Base-by-base conservation (phyloP, 441 rosid species). In the Bruguiera hainesii region DNA sequence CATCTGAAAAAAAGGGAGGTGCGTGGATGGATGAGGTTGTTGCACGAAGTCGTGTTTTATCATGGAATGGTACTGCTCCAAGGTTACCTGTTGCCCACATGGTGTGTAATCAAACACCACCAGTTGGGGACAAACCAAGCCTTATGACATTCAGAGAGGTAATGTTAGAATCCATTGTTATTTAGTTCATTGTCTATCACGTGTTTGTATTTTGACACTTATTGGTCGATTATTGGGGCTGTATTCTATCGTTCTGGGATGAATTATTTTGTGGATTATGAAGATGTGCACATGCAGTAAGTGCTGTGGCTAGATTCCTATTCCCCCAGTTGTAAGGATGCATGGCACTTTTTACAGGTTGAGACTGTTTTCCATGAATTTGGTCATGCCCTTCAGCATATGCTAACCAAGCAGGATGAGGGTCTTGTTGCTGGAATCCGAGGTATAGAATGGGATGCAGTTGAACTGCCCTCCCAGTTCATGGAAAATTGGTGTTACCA, bases 401-500 rank as follows among this genome's bases (percentile, higher is more conserved):
- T 90, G 98, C 89, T 90, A 69, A 93, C 98, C 73, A 85, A 81
- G 75, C 79, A 86, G 79, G 98, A 93, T 48, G 98, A 93, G 77
- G 90, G 96, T 67, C 86, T 93, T 66, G 93, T 90, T 69, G 82
- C 98, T 82, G 98, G 98, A 73, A 87, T 84, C 55, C 83, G 97
- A 28, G 93, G 91, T 64, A 79, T 93, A 52, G 97, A 93, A 72
- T 90, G 97, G 98, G 97, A 93, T 76, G 98, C 98, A 26, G 89
- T 93, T 76, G 98, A 93, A 78, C 76, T 93, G 71, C 97, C 97
- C 49, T 93, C 97, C 20, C 98, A 93, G 60, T 93, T 93, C 76
- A 93, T 93, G 98, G 97, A 93, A 79, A 93, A 93, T 68, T 93
- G 98, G 98, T 93, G 98, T 79, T 90, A 89, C 84, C 98, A 89